Evolutionary conservation across 2,329 filamentous ascomycete genomes (phyloP).

Genomic region (Fusarium albosuccineum): DNA sequence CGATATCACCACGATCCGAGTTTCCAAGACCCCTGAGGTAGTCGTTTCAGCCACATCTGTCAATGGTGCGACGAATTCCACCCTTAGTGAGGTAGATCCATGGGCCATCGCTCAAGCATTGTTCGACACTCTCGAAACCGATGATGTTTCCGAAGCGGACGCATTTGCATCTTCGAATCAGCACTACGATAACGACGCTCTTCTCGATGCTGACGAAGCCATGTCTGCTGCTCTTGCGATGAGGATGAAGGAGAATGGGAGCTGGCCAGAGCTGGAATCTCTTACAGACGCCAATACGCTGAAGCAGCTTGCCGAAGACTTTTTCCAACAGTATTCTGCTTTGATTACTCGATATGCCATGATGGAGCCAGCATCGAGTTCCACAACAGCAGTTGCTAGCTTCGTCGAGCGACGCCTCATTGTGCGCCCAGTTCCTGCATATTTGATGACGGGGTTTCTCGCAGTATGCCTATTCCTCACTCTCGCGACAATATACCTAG

Average conservation of each 20-base stretch:
- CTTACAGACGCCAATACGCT: slow-evolving; percentile 45
- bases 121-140: slow-evolving; percentile 36
- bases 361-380: slow-evolving; percentile 41
- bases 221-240: slow-evolving; percentile 52
- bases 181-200: slow-evolving; percentile 39
- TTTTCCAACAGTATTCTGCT: slow-evolving; percentile 53
- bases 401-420: slow-evolving; percentile 49
- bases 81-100: slow-evolving; percentile 35
- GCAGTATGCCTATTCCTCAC: slow-evolving; percentile 44
- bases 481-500: slow-evolving; percentile 29
- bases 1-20: slow-evolving; percentile 27
- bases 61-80: slow-evolving; percentile 25
- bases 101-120: slow-evolving; percentile 40
- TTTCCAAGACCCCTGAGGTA: slow-evolving; percentile 34
- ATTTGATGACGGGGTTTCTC: slow-evolving; percentile 49
- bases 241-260: slow-evolving; percentile 38
- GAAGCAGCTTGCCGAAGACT: slow-evolving; percentile 45
- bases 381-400: slow-evolving; percentile 41
- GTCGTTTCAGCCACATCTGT: slow-evolving; percentile 26
- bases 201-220: slow-evolving; percentile 50
- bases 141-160: background rate
- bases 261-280: slow-evolving; percentile 35
- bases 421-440: slow-evolving; percentile 47
- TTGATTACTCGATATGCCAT: slow-evolving; percentile 50
- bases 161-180: slow-evolving; percentile 10